Base-by-base conservation (phyloP, 2,329 filamentous ascomycete genomes). In the Pestalotiopsis sp. region DNA sequence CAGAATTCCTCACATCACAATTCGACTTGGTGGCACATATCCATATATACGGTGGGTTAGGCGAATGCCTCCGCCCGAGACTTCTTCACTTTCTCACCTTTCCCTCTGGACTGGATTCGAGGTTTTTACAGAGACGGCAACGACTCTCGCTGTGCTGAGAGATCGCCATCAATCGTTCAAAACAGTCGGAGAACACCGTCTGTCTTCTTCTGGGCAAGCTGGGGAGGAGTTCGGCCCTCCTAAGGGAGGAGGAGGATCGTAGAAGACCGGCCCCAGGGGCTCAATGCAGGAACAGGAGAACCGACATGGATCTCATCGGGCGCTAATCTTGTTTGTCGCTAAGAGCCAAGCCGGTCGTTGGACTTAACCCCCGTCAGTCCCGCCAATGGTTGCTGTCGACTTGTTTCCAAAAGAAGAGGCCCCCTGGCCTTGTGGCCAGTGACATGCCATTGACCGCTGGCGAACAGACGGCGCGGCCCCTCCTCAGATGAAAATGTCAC, bases 271-370 rank as follows among this genome's bases (percentile, higher is more conserved):
- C 23, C 62, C 45, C 62, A 59, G 62, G 67, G 70, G 66, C 39
- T 68, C 71, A 72, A 74, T 74, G 73, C 73, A 74, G 73, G 73
- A 74, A 73, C 73, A 71, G 67, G 70, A 62, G 67, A 57, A 57
- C 36, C 55, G 68, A 66, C 67, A 67, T 36, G 66, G 63, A 25
- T 41, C 25, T n/a, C 31, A 45, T 39, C 68, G 59, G 64, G 38
- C 65, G 65, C 66, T 70, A 70, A 45, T n/a, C 67, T 59, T 20
- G 63, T 66, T 60, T 61, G 27, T 64, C 20, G 45, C 41, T 66
- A 62, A 55, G n/a, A 36, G 59, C 31, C 66, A 45, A 67, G 45
- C 25, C 38, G 25, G 59, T 64, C 36, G 63, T 39, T 55, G 63
- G 70, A 69, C 70, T 66, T 67, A 57, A 39, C 63, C 62, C 49